phyloP scores from a whole-genome alignment of 768 basidiomycete species.

The Galerina sulciceps region DNA sequence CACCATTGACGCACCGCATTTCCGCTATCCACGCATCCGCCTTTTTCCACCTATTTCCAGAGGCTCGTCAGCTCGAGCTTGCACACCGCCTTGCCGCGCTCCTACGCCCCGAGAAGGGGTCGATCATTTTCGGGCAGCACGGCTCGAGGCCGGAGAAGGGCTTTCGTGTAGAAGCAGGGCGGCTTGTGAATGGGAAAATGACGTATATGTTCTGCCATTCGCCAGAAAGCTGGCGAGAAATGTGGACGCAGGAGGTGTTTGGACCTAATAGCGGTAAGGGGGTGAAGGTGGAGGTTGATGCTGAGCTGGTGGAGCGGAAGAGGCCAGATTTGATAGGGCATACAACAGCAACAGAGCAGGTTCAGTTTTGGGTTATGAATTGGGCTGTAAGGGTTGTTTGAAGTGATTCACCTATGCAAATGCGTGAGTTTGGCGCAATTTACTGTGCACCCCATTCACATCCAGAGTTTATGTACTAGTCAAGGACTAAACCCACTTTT shows the following conservation, averaged over 20 bases:
- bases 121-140: constrained; percentile 43
- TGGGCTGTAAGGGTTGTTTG: constrained; percentile 18
- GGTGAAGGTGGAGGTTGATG: constrained; percentile 18
- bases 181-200: background rate
- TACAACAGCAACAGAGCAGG: background rate
- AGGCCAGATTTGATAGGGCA: constrained; percentile 1
- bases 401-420: background rate
- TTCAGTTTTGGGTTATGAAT: constrained; percentile 15
- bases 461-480: too few species aligned
- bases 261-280: background rate
- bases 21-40: constrained; percentile 47
- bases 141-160: constrained; percentile 37
- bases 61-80: constrained; percentile 32
- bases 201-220: constrained; percentile 41
- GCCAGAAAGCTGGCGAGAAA: constrained; percentile 36
- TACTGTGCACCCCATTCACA: too few species aligned
- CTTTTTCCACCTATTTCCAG: constrained; percentile 42
- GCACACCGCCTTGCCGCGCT: constrained; percentile 33
- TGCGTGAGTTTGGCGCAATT: too few species aligned
- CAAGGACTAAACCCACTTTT: too few species aligned
- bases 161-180: background rate
- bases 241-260: constrained; percentile 42
- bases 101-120: constrained; percentile 36
- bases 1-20: constrained; percentile 42
- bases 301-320: constrained; percentile 7